Evolutionary conservation across 2,329 filamentous ascomycete genomes (phyloP).

Genomic region (Botrytis squamosa): DNA sequence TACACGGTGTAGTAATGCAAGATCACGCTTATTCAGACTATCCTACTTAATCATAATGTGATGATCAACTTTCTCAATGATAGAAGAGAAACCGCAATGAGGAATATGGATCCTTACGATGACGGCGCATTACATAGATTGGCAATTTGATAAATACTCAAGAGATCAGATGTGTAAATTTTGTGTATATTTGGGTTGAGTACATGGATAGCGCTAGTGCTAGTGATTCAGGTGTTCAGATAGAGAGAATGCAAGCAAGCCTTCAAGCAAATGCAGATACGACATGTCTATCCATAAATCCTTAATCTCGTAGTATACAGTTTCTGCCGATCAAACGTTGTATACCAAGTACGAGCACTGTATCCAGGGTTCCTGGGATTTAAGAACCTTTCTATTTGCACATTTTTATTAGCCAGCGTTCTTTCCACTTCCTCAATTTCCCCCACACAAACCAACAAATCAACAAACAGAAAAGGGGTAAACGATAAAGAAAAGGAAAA

Average conservation of each 20-base stretch:
- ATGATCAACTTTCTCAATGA: background rate
- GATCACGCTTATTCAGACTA: background rate
- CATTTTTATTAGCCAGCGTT: background rate
- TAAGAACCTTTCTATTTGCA: slow-evolving; percentile 5
- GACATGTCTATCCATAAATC: background rate
- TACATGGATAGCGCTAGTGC: background rate
- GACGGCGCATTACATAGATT: background rate
- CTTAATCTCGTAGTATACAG: background rate
- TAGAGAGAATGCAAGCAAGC: background rate
- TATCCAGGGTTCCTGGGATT: background rate
- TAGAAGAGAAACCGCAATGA: background rate
- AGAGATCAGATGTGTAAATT: background rate
- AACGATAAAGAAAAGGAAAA: background rate
- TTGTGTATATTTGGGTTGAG: background rate
- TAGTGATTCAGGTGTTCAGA: background rate
- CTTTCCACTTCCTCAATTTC: background rate
- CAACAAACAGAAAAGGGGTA: background rate
- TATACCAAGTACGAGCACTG: background rate
- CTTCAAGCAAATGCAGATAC: background rate
- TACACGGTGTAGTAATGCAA: background rate
- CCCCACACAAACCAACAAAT: background rate
- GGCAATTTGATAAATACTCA: background rate
- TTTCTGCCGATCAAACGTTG: background rate
- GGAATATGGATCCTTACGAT: background rate
- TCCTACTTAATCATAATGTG: background rate